Evolutionary conservation across 805 yeast genomes (phyloP).

Genomic region (Yarrowia sp.): DNA sequence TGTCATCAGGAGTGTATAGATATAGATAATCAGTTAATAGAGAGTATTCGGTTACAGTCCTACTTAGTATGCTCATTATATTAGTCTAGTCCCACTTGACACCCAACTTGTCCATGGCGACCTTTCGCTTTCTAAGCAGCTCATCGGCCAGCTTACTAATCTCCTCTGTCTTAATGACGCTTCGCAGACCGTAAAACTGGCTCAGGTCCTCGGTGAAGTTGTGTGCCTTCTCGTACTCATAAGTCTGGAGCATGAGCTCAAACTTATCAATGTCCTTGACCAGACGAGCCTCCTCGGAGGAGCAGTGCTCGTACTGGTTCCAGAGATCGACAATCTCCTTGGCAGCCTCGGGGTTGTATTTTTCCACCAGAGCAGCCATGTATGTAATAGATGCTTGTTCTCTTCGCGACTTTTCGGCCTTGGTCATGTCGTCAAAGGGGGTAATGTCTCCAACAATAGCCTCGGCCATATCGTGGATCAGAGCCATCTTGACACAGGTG

Average conservation of each 20-base stretch:
- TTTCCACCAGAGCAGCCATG: conserved; percentile 63
- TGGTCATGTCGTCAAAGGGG: conserved; percentile 74
- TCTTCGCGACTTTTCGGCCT: conserved; percentile 82
- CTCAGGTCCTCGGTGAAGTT: conserved; percentile 64
- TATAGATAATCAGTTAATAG: conserved; percentile 12
- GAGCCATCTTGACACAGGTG: conserved; percentile 82
- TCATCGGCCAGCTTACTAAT: conserved; percentile 73
- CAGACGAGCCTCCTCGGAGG: conserved; percentile 81
- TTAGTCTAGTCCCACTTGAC: conserved; percentile 22
- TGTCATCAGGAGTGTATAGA: not conserved
- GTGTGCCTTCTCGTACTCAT: conserved; percentile 73
- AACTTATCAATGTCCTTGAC: conserved; percentile 94
- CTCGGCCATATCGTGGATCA: conserved; percentile 95
- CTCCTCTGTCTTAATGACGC: conserved; percentile 72
- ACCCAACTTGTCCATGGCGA: conserved; percentile 50
- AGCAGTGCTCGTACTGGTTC: conserved; percentile 87
- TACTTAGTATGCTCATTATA: no score
- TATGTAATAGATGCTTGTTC: conserved; percentile 77
- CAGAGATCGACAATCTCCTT: conserved; percentile 72
- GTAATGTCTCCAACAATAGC: conserved; percentile 93
- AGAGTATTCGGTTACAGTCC: not conserved
- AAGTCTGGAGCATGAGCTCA: conserved; percentile 67
- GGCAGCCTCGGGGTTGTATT: conserved; percentile 70
- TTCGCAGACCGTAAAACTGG: conserved; percentile 71
- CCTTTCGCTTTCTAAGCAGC: conserved; percentile 56